Percentiles rank a stretch among this genome's conserved stretches.
These are phyloP conservation scores for Metroxylon sagu DNA, from an alignment of 176 grass and related monocot genomes.

Conservation along the genomic window DNA sequence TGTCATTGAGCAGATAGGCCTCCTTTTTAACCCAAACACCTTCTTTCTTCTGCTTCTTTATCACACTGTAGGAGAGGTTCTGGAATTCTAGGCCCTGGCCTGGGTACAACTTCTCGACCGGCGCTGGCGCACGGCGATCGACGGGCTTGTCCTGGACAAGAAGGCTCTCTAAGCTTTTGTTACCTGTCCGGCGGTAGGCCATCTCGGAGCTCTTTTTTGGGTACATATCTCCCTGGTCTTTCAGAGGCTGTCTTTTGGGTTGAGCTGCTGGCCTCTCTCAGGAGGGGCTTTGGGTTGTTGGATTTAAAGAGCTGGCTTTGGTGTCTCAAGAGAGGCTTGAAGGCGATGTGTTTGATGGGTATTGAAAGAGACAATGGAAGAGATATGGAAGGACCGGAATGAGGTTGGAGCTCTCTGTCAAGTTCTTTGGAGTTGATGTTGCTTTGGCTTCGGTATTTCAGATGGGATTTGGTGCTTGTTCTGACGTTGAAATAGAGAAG, in stretches of 20 bases:
- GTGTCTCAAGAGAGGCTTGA: conserved; percentile 24
- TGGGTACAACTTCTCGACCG: conserved; percentile 22
- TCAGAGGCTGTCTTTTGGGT: neutral
- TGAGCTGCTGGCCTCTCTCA: neutral
- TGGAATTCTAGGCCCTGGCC: conserved; percentile 60
- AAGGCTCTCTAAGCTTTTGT: conserved; percentile 46
- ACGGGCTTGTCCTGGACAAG: conserved; percentile 18
- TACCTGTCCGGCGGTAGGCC: conserved; percentile 2
- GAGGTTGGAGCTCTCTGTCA: neutral
- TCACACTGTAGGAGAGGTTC: conserved; percentile 58
- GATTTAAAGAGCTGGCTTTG: conserved; percentile 12
- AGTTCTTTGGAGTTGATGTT: conserved; percentile 35
- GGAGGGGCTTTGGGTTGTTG: neutral
- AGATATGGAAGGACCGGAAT: neutral
- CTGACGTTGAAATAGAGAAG: conserved; percentile 20
- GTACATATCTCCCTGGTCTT: too few species aligned
- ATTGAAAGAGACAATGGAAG: conserved; percentile 3
- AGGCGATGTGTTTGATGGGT: conserved; percentile 7
- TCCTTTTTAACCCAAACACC: conserved; percentile 46
- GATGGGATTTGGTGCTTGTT: conserved; percentile 18
- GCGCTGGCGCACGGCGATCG: neutral
- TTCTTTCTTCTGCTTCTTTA: conserved; percentile 66
- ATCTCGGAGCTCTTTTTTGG: neutral
- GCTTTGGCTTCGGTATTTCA: conserved; percentile 33
- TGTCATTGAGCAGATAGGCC: conserved; percentile 56